These are phyloP conservation scores for Prunus campanulata DNA, from an alignment of 306 rosid genomes.

Conservation along the genomic window DNA sequence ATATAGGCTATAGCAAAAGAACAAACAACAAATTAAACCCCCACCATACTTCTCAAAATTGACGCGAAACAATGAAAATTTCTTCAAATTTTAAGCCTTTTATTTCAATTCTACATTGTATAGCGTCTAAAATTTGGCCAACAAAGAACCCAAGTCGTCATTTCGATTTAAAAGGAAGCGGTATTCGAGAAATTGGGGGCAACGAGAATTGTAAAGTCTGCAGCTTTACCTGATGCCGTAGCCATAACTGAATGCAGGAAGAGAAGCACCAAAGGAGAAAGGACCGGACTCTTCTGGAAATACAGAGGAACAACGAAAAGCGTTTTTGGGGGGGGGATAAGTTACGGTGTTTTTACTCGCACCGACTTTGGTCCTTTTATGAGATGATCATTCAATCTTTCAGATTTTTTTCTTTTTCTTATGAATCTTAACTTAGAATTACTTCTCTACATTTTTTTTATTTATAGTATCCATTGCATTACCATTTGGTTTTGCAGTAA, in stretches of 20 bases:
- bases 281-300: not conserved
- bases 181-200: not conserved
- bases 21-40: too few species aligned
- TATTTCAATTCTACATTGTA: not conserved
- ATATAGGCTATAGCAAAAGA: too few species aligned
- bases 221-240: slow-evolving; percentile 36
- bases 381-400: too few species aligned
- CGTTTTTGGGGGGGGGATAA: too few species aligned
- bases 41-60: too few species aligned
- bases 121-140: not conserved
- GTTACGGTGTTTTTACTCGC: too few species aligned
- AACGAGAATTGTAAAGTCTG: not conserved
- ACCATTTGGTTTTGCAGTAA: too few species aligned
- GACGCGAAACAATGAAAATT: not conserved
- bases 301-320: not conserved
- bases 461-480: too few species aligned
- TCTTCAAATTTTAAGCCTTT: not conserved
- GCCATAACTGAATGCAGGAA: slow-evolving; percentile 26
- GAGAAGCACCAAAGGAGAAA: not conserved
- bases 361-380: too few species aligned
- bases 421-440: too few species aligned
- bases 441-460: too few species aligned
- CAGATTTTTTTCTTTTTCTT: too few species aligned
- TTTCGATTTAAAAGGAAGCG: not conserved
- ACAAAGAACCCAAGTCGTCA: not conserved